A percentile compares a stretch with the other conserved stretches of the same genome.
Conservation (phyloP, 345 rosid species). For the Physaria fendleri region DNA sequence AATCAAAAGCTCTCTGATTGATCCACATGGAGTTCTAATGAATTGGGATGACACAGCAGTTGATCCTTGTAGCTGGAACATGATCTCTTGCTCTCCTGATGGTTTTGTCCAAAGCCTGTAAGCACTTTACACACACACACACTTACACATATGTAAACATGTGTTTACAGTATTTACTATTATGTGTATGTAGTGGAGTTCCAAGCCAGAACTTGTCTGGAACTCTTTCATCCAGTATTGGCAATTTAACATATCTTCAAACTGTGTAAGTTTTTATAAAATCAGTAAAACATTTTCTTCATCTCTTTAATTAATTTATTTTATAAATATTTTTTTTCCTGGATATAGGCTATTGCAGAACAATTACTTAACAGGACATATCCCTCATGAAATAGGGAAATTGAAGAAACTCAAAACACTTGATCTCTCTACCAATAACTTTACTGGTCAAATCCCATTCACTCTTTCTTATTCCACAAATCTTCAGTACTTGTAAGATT, state of each 20-base stretch:
- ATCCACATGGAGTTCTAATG: constrained; percentile 59
- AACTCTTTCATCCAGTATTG: constrained; percentile 56
- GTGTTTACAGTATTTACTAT: background rate
- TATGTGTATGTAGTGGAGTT: constrained; percentile 51
- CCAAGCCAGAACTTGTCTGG: constrained; percentile 84
- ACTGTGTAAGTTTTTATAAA: constrained; percentile 46
- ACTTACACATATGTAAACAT: background rate
- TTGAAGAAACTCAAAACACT: constrained; percentile 64
- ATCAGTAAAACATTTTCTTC: background rate
- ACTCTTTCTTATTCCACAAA: constrained; percentile 43
- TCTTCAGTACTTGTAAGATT: constrained; percentile 72
- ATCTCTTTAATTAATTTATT: background rate
- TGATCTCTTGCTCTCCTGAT: constrained; percentile 66
- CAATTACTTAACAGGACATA: constrained; percentile 66
- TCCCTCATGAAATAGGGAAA: constrained; percentile 71
- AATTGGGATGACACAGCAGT: constrained; percentile 73
- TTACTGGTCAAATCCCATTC: constrained; percentile 60
- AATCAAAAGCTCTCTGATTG: constrained; percentile 41
- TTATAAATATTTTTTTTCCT: background rate
- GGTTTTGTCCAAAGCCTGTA: constrained; percentile 61
- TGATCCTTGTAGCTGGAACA: constrained; percentile 87
- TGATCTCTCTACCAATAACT: constrained; percentile 75
- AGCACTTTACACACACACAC: constrained; percentile 28
- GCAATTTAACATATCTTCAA: constrained; percentile 77
- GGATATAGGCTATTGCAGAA: constrained; percentile 58